A percentile compares a stretch with the other conserved stretches of the same genome.
Evolutionary conservation across 2,329 filamentous ascomycete genomes (phyloP).

Genomic region (Pseudocercospora eumusae): DNA sequence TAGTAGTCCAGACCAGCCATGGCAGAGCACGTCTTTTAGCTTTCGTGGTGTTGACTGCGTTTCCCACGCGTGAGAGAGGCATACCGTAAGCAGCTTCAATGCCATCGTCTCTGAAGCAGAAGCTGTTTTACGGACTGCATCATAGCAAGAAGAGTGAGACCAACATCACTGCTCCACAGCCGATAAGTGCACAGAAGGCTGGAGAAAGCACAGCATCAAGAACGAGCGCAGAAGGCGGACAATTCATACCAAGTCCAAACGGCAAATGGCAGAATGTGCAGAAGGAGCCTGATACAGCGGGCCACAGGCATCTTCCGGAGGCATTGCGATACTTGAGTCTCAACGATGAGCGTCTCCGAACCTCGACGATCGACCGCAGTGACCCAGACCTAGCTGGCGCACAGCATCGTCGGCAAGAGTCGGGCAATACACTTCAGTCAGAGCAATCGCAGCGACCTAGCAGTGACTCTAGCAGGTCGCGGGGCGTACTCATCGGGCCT

Average conservation of each 20-base stretch:
- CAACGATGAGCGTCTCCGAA: conserved; percentile 5
- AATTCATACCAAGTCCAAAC: background rate
- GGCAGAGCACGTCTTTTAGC: conserved; percentile 1
- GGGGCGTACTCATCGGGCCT: conserved; percentile 11
- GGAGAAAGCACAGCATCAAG: background rate
- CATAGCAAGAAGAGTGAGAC: conserved; percentile 11
- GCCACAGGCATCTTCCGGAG: background rate
- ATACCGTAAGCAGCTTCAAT: conserved; percentile 5
- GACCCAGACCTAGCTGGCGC: background rate
- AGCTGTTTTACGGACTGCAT: conserved; percentile 22
- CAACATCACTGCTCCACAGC: conserved; percentile 7
- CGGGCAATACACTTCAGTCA: background rate
- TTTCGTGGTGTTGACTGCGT: background rate
- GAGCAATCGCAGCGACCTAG: conserved; percentile 1
- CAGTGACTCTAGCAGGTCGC: conserved; percentile 3
- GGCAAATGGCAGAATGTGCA: conserved; percentile 8
- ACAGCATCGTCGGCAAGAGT: conserved; percentile 2
- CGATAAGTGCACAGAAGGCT: background rate
- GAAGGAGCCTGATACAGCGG: conserved; percentile 1
- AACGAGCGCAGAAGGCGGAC: background rate
- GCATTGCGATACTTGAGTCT: conserved; percentile 1
- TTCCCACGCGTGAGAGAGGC: background rate
- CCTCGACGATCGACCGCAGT: conserved; percentile 8
- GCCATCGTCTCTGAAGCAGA: conserved; percentile 19
- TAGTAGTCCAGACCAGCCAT: background rate